phyloP scores from a whole-genome alignment of 305 asterid species.

The Fraxinus albicans region DNA sequence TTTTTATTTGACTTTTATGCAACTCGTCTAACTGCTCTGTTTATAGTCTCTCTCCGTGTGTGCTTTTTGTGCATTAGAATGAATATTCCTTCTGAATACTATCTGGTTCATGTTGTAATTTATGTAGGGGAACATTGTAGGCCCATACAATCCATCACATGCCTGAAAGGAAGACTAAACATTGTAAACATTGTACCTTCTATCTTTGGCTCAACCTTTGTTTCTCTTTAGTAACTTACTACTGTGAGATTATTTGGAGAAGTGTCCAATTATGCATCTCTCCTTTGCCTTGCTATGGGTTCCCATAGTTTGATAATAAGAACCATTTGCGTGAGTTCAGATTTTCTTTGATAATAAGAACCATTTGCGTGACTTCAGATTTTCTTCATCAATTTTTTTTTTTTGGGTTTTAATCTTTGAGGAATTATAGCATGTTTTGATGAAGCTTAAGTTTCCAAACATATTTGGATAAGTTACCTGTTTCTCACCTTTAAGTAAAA shows the following conservation, averaged over 20 bases:
- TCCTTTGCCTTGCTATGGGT: conserved; percentile 6
- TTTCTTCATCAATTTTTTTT: neutral
- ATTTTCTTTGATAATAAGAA: neutral
- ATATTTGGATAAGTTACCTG: neutral
- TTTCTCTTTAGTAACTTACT: neutral
- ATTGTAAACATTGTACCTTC: neutral
- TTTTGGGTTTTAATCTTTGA: neutral
- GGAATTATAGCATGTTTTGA: neutral
- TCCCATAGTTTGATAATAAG: neutral
- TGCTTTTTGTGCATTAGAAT: neutral
- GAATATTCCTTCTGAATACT: neutral
- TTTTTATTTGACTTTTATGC: neutral
- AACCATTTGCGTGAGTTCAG: neutral
- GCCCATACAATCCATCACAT: conserved; percentile 1
- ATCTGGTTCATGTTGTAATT: neutral
- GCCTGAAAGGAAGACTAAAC: conserved; percentile 3
- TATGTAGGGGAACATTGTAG: neutral
- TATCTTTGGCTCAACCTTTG: neutral
- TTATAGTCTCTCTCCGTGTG: neutral
- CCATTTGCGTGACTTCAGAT: neutral
- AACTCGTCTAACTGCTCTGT: conserved; percentile 1
- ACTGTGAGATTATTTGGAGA: neutral
- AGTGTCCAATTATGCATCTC: neutral
- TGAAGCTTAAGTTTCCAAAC: neutral
- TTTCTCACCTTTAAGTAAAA: neutral